phyloP scores from a whole-genome alignment of 257 asterid genomes.

The Coffea canephora region DNA sequence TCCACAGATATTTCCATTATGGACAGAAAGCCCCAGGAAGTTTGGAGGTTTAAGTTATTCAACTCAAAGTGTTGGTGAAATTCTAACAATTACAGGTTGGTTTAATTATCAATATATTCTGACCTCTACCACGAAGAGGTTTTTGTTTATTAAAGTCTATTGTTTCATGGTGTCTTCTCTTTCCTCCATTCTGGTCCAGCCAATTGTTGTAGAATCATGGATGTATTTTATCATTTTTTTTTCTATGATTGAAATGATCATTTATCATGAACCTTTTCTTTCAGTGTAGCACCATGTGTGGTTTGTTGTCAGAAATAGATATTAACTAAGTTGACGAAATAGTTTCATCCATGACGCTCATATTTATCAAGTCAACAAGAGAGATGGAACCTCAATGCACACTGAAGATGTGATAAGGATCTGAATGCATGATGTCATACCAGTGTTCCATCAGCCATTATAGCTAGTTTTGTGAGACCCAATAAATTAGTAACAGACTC shows the following conservation, averaged over 20 bases:
- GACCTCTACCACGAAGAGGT: neutral
- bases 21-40: conserved; percentile 82
- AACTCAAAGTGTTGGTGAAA: conserved; percentile 70
- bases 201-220: neutral
- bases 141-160: neutral
- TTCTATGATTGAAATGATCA: neutral
- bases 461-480: too few species aligned
- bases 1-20: conserved; percentile 73
- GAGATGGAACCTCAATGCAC: too few species aligned
- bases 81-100: conserved; percentile 74
- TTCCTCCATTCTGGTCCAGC: neutral
- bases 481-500: too few species aligned
- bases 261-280: neutral
- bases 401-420: too few species aligned
- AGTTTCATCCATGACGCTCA: neutral
- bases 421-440: too few species aligned
- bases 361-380: neutral
- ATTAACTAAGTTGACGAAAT: neutral
- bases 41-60: conserved; percentile 67
- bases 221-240: neutral
- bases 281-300: neutral
- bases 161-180: neutral
- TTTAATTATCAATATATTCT: neutral
- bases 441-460: too few species aligned
- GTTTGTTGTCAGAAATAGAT: neutral